Conservation (phyloP, 2,329 filamentous ascomycete genomes). For the Cladosporium sp. region DNA sequence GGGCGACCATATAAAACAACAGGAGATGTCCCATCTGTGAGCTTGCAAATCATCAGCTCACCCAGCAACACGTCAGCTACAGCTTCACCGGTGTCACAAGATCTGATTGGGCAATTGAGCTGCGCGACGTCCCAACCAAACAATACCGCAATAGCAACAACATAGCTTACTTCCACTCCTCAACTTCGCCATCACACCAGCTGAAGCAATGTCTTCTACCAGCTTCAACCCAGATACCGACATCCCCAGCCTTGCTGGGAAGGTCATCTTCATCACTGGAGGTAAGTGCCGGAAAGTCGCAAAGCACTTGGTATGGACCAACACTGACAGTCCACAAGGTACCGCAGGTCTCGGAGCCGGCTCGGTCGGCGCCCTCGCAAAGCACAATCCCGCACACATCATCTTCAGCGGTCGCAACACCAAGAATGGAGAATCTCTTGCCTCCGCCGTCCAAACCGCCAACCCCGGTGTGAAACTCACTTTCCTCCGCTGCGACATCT, state of each 20-base stretch:
- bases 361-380: constrained; percentile 50
- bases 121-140: not conserved
- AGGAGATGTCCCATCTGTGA: not conserved
- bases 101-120: not conserved
- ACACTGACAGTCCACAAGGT: constrained; percentile 17
- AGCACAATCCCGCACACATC: constrained; percentile 55
- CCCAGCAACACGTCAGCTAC: not conserved
- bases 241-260: constrained; percentile 39
- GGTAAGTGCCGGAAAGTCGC: not conserved
- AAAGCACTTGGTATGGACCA: too few relatives aligned
- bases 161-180: not conserved
- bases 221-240: constrained; percentile 35
- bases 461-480: constrained; percentile 43
- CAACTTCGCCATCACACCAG: not conserved
- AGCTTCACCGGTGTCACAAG: not conserved
- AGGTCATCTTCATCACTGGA: constrained; percentile 31
- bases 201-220: constrained; percentile 16
- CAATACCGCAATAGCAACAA: not conserved
- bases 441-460: constrained; percentile 42
- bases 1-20: not conserved
- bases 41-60: not conserved
- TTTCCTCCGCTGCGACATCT: constrained; percentile 36
- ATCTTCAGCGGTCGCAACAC: constrained; percentile 55
- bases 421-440: constrained; percentile 49
- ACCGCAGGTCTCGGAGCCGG: constrained; percentile 36